Percentiles rank a stretch among this genome's conserved stretches.
phyloP scores from a whole-genome alignment of 768 basidiomycete species.

The Mycena haematopus region DNA sequence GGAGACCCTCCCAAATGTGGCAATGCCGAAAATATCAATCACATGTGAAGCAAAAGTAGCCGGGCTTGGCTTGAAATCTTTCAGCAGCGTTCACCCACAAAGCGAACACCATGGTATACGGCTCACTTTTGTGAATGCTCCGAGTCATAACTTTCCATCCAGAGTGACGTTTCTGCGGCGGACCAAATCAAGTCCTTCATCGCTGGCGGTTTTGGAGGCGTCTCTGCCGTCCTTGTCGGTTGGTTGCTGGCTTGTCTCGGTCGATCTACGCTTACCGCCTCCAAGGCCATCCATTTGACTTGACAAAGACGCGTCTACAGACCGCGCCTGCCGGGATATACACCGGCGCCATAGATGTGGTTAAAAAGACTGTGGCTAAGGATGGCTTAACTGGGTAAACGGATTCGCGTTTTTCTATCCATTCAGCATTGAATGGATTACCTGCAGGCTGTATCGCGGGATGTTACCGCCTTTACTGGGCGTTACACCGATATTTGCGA shows the following conservation, averaged over 20 bases:
- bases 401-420: background rate
- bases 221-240: slow-evolving; percentile 90
- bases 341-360: slow-evolving; percentile 91
- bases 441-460: slow-evolving; percentile 82
- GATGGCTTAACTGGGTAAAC: slow-evolving; percentile 87
- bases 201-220: slow-evolving; percentile 92
- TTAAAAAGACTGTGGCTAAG: slow-evolving; percentile 86
- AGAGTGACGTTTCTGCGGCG: slow-evolving; percentile 47
- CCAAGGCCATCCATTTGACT: slow-evolving; percentile 94
- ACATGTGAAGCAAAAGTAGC: slow-evolving; percentile 2
- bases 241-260: slow-evolving; percentile 38
- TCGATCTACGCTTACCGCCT: slow-evolving; percentile 4
- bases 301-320: slow-evolving; percentile 95
- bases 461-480: slow-evolving; percentile 94
- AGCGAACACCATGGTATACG: background rate
- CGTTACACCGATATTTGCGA: slow-evolving; percentile 96
- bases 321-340: slow-evolving; percentile 90
- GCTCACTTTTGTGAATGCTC: background rate
- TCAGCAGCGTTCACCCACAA: background rate
- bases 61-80: background rate
- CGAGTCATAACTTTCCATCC: background rate
- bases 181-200: slow-evolving; percentile 83
- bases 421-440: background rate
- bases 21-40: background rate
- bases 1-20: background rate